Evolutionary conservation across 192 early-diverging fungal species (phyloP).

Genomic region (Spinellus fusiger): DNA sequence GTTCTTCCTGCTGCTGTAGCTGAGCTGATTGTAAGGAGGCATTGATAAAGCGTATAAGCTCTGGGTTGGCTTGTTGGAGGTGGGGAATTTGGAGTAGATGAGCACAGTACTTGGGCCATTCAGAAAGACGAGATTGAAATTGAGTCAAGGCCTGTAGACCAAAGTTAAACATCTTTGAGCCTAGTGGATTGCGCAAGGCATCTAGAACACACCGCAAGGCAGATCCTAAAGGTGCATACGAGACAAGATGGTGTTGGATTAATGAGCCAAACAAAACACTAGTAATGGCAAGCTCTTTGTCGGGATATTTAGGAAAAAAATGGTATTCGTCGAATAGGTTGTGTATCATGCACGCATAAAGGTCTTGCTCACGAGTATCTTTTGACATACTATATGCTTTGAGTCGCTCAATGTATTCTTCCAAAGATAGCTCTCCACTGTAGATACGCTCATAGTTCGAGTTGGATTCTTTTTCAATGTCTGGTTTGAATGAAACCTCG

Average conservation of each 20-base stretch:
- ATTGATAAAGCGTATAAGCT: constrained; percentile 63
- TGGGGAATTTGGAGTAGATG: constrained; percentile 79
- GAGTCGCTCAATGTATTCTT: constrained; percentile 80
- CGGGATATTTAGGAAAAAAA: constrained; percentile 92
- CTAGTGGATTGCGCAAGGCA: constrained; percentile 71
- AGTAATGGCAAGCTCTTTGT: constrained; percentile 84
- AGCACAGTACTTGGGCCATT: constrained; percentile 88
- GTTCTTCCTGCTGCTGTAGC: constrained; percentile 4
- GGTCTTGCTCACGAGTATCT: constrained; percentile 69
- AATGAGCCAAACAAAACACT: constrained; percentile 85
- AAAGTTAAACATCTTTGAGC: constrained; percentile 85
- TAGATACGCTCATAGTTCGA: constrained; percentile 74
- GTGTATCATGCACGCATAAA: constrained; percentile 86
- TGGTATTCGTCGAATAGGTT: constrained; percentile 95
- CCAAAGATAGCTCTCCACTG: constrained; percentile 72
- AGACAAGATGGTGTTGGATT: constrained; percentile 85
- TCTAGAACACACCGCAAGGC: constrained; percentile 89
- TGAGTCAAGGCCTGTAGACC: constrained; percentile 80
- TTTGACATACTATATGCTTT: constrained; percentile 74
- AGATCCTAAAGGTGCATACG: constrained; percentile 69
- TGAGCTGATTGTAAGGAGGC: constrained; percentile 29
- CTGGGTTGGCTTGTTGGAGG: constrained; percentile 71
- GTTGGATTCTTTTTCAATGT: constrained; percentile 72
- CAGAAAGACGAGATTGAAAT: constrained; percentile 75
- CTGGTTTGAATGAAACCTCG: constrained; percentile 51